A percentile compares a stretch with the other conserved stretches of the same genome.
Evolutionary conservation across 2,329 filamentous ascomycete genomes (phyloP).

Genomic region (Aureobasidium pullulans): DNA sequence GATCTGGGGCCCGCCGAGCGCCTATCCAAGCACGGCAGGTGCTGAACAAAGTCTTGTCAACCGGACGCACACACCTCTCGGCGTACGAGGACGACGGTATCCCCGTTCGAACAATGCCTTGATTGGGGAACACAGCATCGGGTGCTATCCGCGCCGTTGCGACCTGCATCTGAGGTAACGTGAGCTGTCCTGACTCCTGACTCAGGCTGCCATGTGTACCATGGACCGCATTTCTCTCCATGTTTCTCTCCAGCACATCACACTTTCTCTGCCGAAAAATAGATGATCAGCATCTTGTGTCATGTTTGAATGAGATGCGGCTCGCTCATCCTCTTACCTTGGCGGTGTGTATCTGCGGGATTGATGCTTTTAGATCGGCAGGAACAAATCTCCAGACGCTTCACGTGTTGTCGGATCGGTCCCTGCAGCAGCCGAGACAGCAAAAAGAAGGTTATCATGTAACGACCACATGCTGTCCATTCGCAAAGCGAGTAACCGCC

Average conservation of each 20-base stretch:
- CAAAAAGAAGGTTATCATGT: slow-evolving; percentile 3
- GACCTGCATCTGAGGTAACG: background rate
- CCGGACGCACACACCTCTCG: background rate
- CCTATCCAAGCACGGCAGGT: background rate
- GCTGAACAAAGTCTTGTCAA: background rate
- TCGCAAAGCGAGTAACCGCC: background rate
- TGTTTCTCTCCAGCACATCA: background rate
- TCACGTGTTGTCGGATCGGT: background rate
- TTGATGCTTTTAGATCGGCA: background rate
- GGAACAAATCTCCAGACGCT: slow-evolving; percentile 5
- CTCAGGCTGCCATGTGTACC: background rate
- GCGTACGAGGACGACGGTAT: background rate
- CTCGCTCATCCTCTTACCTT: background rate
- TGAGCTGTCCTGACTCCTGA: slow-evolving; percentile 1
- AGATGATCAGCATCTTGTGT: background rate
- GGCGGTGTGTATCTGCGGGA: background rate
- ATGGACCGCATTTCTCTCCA: background rate
- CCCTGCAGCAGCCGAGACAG: slow-evolving; percentile 8
- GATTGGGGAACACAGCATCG: slow-evolving; percentile 2
- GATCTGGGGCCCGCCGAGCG: background rate
- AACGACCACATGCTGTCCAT: background rate
- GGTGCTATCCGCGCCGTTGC: slow-evolving; percentile 7
- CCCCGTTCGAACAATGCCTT: background rate
- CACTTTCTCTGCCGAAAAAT: background rate
- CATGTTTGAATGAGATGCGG: slow-evolving; percentile 1